Evolutionary conservation across 192 early-diverging fungal species (phyloP).

Genomic region (Coemansia sp.): DNA sequence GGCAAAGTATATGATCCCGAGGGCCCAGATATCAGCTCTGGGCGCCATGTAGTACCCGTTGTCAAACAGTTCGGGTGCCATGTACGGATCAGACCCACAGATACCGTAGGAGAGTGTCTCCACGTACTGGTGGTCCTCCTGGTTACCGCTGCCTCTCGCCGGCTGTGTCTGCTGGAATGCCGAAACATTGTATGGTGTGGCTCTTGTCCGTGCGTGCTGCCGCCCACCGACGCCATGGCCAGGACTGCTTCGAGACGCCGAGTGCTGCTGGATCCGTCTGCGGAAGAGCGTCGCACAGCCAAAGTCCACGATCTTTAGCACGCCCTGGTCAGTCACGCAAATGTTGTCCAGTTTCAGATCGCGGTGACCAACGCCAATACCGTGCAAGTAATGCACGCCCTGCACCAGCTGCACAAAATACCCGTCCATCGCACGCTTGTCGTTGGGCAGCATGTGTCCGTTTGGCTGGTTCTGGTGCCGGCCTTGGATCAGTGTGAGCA

Average conservation of each 20-base stretch:
- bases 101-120: slow-evolving; percentile 60
- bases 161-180: neutral
- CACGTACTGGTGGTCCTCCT: slow-evolving; percentile 17
- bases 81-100: slow-evolving; percentile 92
- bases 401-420: slow-evolving; percentile 79
- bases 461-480: slow-evolving; percentile 30
- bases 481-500: slow-evolving; percentile 73
- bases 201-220: slow-evolving; percentile 12
- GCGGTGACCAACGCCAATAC: slow-evolving; percentile 73
- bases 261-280: slow-evolving; percentile 27
- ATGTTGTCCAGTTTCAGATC: slow-evolving; percentile 96
- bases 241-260: neutral
- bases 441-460: slow-evolving; percentile 9
- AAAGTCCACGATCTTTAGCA: slow-evolving; percentile 87
- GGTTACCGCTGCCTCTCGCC: neutral
- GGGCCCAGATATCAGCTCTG: slow-evolving; percentile 82
- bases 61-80: slow-evolving; percentile 83
- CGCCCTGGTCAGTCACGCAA: slow-evolving; percentile 63
- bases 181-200: slow-evolving; percentile 25
- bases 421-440: slow-evolving; percentile 67
- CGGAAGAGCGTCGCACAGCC: slow-evolving; percentile 59
- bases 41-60: slow-evolving; percentile 67
- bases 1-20: slow-evolving; percentile 82
- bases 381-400: slow-evolving; percentile 80
- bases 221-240: neutral